Evolutionary conservation across 805 yeast species (phyloP).

Genomic region (Myxozyma sirexii): DNA sequence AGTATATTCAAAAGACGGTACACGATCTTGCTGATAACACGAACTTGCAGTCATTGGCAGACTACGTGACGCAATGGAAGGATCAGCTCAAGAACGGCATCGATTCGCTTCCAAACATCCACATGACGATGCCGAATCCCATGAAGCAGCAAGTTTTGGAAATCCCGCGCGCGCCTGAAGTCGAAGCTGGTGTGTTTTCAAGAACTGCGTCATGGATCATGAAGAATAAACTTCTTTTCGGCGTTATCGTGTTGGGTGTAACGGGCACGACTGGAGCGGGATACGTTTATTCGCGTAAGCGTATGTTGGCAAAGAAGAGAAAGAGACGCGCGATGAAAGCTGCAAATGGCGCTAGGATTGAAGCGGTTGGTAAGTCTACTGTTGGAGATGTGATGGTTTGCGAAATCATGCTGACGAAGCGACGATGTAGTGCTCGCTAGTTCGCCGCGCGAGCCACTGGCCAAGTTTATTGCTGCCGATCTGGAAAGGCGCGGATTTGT

Average conservation of each 20-base stretch:
- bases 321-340: conserved; percentile 61
- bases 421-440: conserved; percentile 58
- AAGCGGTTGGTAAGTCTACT: conserved; percentile 53
- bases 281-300: conserved; percentile 8
- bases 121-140: conserved; percentile 8
- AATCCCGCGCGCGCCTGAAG: conserved; percentile 13
- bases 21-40: conserved; percentile 17
- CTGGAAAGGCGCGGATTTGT: conserved; percentile 79
- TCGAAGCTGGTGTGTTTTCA: neutral
- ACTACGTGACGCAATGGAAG: conserved; percentile 16
- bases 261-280: conserved; percentile 21
- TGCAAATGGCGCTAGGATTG: conserved; percentile 70
- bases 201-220: conserved; percentile 17
- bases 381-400: neutral
- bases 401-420: conserved; percentile 10
- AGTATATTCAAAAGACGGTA: conserved; percentile 22
- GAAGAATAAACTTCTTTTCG: conserved; percentile 25
- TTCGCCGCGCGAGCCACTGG: conserved; percentile 72
- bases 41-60: conserved; percentile 10
- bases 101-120: conserved; percentile 14
- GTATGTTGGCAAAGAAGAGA: conserved; percentile 19
- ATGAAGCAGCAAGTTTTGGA: conserved; percentile 1
- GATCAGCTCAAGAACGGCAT: conserved; percentile 19
- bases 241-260: conserved; percentile 24
- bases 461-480: conserved; percentile 70